Conservation (phyloP, 2,329 filamentous ascomycete species). For the Cadophora malorum region DNA sequence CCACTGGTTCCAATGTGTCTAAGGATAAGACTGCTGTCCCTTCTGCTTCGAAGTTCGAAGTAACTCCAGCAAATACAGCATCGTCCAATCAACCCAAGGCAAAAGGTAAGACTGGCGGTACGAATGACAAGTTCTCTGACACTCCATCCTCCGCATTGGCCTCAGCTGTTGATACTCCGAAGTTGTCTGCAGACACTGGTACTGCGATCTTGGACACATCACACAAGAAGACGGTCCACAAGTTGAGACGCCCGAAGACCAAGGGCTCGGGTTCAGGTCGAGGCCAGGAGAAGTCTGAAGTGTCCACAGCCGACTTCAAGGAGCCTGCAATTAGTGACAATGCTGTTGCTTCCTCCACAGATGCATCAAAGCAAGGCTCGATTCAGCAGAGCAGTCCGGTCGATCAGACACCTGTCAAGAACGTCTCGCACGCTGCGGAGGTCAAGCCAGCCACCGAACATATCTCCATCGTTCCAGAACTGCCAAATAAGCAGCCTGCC, state of each 20-base stretch:
- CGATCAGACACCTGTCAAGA: not conserved
- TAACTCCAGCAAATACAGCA: not conserved
- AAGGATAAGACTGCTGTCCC: not conserved
- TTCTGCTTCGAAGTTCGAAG: not conserved
- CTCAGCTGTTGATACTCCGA: not conserved
- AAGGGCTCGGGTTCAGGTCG: not conserved
- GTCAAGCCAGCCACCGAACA: not conserved
- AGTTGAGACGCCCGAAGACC: not conserved
- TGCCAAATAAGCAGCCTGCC: not conserved
- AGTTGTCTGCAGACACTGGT: not conserved
- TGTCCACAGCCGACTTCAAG: not conserved
- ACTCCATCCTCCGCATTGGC: not conserved
- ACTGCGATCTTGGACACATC: not conserved
- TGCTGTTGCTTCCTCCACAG: not conserved
- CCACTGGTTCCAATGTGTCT: not conserved
- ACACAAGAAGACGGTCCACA: not conserved
- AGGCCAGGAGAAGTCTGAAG: not conserved
- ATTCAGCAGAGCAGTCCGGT: not conserved
- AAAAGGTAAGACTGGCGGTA: not conserved
- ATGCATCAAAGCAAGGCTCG: not conserved
- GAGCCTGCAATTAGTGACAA: not conserved
- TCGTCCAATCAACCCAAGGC: not conserved
- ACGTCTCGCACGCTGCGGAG: not conserved
- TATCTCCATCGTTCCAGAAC: not conserved
- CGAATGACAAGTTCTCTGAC: not conserved